Percentiles rank a stretch among this genome's conserved stretches.
Evolutionary conservation across 2,329 filamentous ascomycete species (phyloP).

Genomic region (Pseudopyricularia javanii): DNA sequence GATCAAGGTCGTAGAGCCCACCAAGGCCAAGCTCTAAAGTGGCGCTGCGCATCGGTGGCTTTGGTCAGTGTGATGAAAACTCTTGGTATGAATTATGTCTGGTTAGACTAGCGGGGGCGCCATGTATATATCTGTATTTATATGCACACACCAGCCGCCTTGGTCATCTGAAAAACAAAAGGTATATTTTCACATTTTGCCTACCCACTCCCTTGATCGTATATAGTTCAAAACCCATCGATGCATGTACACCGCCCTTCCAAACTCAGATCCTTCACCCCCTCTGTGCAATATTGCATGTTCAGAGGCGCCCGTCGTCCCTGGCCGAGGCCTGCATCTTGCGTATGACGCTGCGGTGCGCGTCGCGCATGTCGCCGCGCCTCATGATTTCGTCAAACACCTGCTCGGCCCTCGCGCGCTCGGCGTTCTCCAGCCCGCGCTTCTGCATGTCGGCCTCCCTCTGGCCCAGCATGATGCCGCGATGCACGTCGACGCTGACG

Average conservation of each 20-base stretch:
- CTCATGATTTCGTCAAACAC: slow-evolving; percentile 67
- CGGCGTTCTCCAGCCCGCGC: slow-evolving; percentile 43
- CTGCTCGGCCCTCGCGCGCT: slow-evolving; percentile 45
- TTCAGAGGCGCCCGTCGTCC: slow-evolving; percentile 10
- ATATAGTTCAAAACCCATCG: no score
- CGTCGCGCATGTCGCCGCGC: slow-evolving; percentile 58
- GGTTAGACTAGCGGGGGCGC: background rate
- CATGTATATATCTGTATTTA: background rate
- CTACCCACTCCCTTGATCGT: no score
- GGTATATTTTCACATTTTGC: no score
- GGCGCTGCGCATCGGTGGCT: no score
- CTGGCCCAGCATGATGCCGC: slow-evolving; percentile 45
- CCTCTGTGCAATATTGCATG: no score
- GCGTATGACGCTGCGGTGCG: slow-evolving; percentile 68
- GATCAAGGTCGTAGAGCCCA: slow-evolving; percentile 48
- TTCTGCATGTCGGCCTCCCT: slow-evolving; percentile 49
- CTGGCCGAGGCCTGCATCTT: slow-evolving; percentile 53
- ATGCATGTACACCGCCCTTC: no score
- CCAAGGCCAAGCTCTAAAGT: slow-evolving; percentile 46
- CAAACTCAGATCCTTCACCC: no score
- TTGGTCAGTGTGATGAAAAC: background rate
- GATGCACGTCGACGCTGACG: slow-evolving; percentile 37
- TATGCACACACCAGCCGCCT: background rate
- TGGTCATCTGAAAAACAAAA: background rate
- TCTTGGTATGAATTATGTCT: background rate